phyloP scores from a whole-genome alignment of 2,329 filamentous ascomycete genomes.

The Phoma sp. region DNA sequence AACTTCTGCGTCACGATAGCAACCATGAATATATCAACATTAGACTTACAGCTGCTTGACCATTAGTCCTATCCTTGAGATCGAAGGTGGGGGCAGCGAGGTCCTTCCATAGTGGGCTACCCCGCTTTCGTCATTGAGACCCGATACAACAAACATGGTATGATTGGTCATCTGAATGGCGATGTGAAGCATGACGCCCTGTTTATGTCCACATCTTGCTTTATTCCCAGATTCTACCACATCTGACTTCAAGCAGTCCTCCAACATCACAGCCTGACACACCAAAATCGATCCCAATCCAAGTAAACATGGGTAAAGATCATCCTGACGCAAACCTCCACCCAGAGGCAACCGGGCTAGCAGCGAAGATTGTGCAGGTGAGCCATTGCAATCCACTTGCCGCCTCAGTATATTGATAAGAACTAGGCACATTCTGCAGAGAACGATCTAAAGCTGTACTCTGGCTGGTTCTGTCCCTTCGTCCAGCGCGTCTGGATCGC shows the following conservation, averaged over 20 bases:
- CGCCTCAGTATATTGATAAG: background rate
- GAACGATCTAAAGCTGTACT: constrained; percentile 69
- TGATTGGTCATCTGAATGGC: constrained; percentile 13
- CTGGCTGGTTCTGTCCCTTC: constrained; percentile 74
- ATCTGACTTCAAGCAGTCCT: constrained; percentile 21
- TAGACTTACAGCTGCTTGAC: background rate
- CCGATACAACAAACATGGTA: constrained; percentile 15
- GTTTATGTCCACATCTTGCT: background rate
- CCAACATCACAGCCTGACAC: background rate
- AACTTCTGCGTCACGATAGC: background rate
- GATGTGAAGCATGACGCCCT: background rate
- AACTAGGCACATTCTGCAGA: constrained; percentile 45
- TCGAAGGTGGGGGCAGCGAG: constrained; percentile 12
- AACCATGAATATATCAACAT: too few species aligned
- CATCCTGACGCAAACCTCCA: constrained; percentile 47
- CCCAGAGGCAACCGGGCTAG: constrained; percentile 44
- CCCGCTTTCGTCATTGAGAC: constrained; percentile 28
- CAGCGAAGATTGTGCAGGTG: constrained; percentile 40
- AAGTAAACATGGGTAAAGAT: constrained; percentile 36
- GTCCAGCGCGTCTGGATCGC: constrained; percentile 76
- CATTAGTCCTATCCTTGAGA: background rate
- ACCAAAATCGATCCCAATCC: background rate
- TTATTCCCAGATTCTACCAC: background rate
- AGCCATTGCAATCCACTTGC: background rate
- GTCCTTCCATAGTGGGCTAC: constrained; percentile 2